These are phyloP conservation scores for Grosmannia serpens DNA, from an alignment of 2,329 filamentous ascomycete species.

Conservation along the genomic window DNA sequence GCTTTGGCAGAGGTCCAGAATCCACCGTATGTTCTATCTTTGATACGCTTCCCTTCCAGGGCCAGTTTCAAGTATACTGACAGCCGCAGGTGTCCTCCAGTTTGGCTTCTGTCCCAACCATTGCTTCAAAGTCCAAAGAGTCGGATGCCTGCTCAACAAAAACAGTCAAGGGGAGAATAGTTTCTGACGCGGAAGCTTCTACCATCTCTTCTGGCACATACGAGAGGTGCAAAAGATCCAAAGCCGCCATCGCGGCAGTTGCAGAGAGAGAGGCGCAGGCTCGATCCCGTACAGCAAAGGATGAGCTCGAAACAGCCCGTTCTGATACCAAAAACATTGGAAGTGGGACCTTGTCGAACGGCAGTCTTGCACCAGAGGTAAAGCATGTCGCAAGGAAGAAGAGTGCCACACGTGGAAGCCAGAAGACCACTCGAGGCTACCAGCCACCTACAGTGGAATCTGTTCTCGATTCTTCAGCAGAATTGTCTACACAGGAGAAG, in stretches of 20 bases:
- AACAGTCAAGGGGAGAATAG: not conserved
- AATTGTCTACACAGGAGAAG: not conserved
- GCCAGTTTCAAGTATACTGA: not conserved
- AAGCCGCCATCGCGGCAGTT: not conserved
- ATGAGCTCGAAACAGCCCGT: too few relatives aligned
- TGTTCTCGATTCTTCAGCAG: constrained; percentile 3
- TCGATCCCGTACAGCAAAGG: too few relatives aligned
- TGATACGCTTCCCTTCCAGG: not conserved
- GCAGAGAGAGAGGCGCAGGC: too few relatives aligned
- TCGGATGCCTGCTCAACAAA: not conserved
- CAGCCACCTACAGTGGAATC: constrained; percentile 9
- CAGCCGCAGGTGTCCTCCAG: not conserved
- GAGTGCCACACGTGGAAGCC: not conserved
- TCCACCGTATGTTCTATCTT: not conserved
- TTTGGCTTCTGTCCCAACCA: not conserved
- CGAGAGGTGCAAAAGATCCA: not conserved
- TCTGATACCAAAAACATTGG: not conserved
- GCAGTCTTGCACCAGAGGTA: not conserved
- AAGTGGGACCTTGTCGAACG: not conserved
- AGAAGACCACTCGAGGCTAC: not conserved
- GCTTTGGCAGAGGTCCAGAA: not conserved
- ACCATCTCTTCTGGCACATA: not conserved
- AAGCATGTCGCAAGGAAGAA: not conserved
- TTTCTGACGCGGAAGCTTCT: not conserved
- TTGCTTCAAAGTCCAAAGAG: not conserved